Evolutionary conservation across 75 land plant species (phyloP).

Genomic region (Azolla pinnata): DNA sequence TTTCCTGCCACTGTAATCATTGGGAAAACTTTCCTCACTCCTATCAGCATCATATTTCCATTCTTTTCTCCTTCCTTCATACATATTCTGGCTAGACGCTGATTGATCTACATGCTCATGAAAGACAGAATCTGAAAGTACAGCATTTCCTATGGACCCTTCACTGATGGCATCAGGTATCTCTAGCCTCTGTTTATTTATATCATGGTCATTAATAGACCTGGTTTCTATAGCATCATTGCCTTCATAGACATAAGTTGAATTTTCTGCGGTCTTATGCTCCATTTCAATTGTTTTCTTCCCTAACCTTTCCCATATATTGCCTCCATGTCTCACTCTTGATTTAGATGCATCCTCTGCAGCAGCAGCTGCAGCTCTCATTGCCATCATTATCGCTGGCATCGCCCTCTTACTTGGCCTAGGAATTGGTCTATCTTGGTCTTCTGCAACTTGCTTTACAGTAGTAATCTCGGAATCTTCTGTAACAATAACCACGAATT

Average conservation of each 20-base stretch:
- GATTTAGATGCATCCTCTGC: conserved; percentile 45
- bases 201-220: background rate
- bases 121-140: conserved; percentile 30
- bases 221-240: background rate
- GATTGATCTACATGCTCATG: conserved; percentile 21
- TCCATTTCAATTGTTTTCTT: conserved; percentile 11
- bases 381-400: conserved; percentile 40
- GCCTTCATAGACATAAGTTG: conserved; percentile 1
- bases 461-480: background rate
- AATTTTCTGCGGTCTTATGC: conserved; percentile 15
- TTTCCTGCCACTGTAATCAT: background rate
- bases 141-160: conserved; percentile 13
- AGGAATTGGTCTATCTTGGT: background rate
- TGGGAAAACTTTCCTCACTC: background rate
- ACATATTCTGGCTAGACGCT: background rate
- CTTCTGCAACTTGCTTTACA: conserved; percentile 1
- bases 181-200: conserved; percentile 6
- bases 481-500: background rate
- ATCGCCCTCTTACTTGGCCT: conserved; percentile 15
- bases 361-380: conserved; percentile 69
- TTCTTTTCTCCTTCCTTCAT: background rate
- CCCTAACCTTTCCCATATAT: conserved; percentile 62
- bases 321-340: conserved; percentile 26
- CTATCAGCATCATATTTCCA: background rate
- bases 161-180: conserved; percentile 8